Evolutionary conservation across 2,329 filamentous ascomycete genomes (phyloP).

Genomic region (Sarocladium strictum): DNA sequence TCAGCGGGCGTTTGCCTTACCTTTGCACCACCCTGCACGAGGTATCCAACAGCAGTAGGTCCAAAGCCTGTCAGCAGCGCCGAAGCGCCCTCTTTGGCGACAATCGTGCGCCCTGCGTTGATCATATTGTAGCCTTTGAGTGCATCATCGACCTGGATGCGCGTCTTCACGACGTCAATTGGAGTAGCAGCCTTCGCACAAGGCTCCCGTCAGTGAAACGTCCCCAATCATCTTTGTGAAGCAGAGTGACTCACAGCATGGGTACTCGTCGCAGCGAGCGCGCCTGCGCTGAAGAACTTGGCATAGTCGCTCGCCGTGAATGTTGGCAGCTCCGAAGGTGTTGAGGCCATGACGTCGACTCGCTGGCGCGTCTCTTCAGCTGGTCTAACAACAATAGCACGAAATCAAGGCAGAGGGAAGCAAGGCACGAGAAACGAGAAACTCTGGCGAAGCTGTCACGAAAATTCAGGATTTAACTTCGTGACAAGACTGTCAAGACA

Average conservation of each 20-base stretch:
- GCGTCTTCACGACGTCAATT: constrained; percentile 75
- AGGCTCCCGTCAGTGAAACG: constrained; percentile 6
- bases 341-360: constrained; percentile 19
- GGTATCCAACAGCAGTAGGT: constrained; percentile 80
- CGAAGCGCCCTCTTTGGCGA: constrained; percentile 70
- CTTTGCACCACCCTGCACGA: constrained; percentile 84
- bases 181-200: constrained; percentile 41
- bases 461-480: neutral
- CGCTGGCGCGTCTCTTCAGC: neutral
- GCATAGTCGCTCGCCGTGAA: constrained; percentile 39
- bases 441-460: too few species aligned
- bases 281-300: constrained; percentile 49
- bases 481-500: too few species aligned
- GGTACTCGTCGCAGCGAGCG: constrained; percentile 44
- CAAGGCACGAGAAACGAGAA: too few species aligned
- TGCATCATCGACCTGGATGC: constrained; percentile 81
- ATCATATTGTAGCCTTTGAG: constrained; percentile 83
- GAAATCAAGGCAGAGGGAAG: too few species aligned
- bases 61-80: constrained; percentile 79
- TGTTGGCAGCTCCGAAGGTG: constrained; percentile 27
- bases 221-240: neutral
- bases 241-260: constrained; percentile 36
- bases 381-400: too few species aligned
- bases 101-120: constrained; percentile 70
- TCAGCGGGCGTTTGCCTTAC: too few species aligned